phyloP scores from a whole-genome alignment of 345 rosid species.

The Populus ilicifolia region DNA sequence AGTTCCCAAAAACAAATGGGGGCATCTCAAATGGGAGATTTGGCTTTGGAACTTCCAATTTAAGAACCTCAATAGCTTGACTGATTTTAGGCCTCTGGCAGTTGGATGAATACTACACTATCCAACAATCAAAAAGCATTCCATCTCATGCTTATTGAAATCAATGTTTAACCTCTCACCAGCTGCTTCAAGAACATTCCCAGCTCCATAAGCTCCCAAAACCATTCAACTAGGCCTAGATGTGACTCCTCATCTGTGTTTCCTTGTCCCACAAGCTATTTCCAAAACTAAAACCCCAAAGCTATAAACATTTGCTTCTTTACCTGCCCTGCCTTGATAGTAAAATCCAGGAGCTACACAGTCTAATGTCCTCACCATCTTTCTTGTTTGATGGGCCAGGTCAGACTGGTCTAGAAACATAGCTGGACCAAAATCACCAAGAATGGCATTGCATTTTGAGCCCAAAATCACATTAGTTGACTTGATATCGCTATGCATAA shows the following conservation, averaged over 20 bases:
- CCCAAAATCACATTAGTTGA: too few relatives aligned
- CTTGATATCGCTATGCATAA: neutral
- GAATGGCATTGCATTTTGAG: neutral
- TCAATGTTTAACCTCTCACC: neutral
- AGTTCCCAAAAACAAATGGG: neutral
- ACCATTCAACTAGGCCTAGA: neutral
- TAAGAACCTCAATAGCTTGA: neutral
- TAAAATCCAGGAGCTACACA: neutral
- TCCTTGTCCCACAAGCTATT: neutral
- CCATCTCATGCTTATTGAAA: neutral
- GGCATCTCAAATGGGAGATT: neutral
- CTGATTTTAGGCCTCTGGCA: neutral
- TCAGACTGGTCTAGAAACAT: neutral
- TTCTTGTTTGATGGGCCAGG: neutral
- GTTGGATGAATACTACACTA: neutral
- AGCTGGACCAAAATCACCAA: neutral
- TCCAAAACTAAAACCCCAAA: neutral
- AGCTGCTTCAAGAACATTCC: neutral
- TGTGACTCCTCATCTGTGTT: neutral
- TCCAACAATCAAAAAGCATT: neutral
- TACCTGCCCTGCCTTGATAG: neutral
- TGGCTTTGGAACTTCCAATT: neutral
- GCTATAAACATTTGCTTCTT: neutral
- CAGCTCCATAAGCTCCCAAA: neutral
- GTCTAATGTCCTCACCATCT: neutral